Conservation (phyloP, 108 stramenopile species). For the Phaeodactylum tricornutum region DNA sequence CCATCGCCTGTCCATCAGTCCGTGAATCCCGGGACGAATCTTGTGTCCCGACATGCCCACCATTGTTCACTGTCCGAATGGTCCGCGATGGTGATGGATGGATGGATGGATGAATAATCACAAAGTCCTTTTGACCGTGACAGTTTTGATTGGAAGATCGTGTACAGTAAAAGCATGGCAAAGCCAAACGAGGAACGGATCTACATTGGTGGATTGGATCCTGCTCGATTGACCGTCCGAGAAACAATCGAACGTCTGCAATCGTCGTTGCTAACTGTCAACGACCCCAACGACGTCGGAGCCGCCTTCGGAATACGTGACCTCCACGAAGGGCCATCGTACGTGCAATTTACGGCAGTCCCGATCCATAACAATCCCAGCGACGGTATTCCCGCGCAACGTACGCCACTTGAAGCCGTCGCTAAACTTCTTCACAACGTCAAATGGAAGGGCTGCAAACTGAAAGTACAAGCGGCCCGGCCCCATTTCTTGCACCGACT, state of each 20-base stretch:
- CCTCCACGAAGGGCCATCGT: constrained; percentile 8
- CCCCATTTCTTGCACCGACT: constrained; percentile 67
- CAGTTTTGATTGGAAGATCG: too few relatives aligned
- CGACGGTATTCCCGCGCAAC: background rate
- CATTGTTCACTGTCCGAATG: too few relatives aligned
- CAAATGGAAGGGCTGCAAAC: constrained; percentile 78
- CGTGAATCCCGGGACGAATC: too few relatives aligned
- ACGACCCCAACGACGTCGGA: too few relatives aligned
- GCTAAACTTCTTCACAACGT: constrained; percentile 65
- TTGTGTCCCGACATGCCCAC: too few relatives aligned
- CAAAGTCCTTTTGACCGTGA: too few relatives aligned
- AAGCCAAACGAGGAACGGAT: too few relatives aligned
- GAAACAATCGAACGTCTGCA: constrained; percentile 45
- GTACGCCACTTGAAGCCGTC: constrained; percentile 41
- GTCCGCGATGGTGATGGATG: too few relatives aligned
- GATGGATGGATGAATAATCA: too few relatives aligned
- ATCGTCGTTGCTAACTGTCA: constrained; percentile 24
- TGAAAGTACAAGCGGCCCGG: constrained; percentile 51
- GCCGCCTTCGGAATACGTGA: too few relatives aligned
- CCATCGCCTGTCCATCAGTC: too few relatives aligned
- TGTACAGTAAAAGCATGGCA: too few relatives aligned
- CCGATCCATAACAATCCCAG: constrained; percentile 4
- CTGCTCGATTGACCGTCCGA: constrained; percentile 40
- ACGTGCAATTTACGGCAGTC: constrained; percentile 19
- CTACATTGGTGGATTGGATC: constrained; percentile 74